Base-by-base conservation (phyloP, 768 basidiomycete species). In the Piloderma croceum region DNA sequence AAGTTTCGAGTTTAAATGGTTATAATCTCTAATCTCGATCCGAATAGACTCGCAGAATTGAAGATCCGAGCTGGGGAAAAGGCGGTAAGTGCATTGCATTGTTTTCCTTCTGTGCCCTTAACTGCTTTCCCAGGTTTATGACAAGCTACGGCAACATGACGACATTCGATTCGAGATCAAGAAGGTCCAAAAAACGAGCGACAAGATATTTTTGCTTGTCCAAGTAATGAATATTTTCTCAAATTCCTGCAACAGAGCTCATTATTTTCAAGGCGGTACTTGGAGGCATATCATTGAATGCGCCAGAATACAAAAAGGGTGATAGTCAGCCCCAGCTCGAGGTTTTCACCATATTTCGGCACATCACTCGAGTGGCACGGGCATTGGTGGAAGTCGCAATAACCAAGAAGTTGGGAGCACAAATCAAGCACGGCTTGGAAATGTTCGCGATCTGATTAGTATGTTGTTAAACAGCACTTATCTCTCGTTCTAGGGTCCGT, bases 201-300 rank as follows among this genome's bases (percentile, higher is more conserved):
- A 94, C 57, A 94, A 94, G 57, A 71, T 87, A 7, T 81, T 87
- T 57, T 56, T 93, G 5, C 64, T 91, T 31, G 77, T 90, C 5
- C 91, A 94, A 63, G 85, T 86, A 34, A 41, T 60, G 31, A 25
- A 21, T 12, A n/a, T 43, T 17, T 17, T 44, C 36, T 42, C 20
- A 25, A 29, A 39, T 18, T 4, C 24, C 35, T 13, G n/a, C 23
- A 15, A 36, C 21, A 33, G 31, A 39, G 21, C 41, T 49, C 20
- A 29, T 38, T 34, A 7, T 23, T 24, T 18, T 18, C 3, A 44
- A 93, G 85, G 81, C 87, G 24, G 69, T 85, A 31, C 65, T 90
- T 15, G 77, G 77, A 12, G 78, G 83, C 3, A 74, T 92, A 45
- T 77, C 83, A 22, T 64, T 92, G 35, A 79, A 73, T 37, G 61